phyloP scores from a whole-genome alignment of 768 basidiomycete species.

The Tylopilus felleus region DNA sequence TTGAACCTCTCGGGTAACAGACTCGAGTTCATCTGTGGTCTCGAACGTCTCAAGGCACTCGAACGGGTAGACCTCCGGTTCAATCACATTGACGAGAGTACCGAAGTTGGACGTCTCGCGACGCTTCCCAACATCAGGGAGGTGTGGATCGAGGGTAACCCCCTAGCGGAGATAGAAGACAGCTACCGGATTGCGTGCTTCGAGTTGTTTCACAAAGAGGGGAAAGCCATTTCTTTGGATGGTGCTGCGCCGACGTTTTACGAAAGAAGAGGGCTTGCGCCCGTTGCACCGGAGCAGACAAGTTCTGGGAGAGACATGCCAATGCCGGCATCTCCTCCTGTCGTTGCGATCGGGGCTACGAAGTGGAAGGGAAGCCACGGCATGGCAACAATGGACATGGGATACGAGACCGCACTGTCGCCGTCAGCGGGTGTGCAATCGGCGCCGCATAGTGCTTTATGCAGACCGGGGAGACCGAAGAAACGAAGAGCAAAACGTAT shows the following conservation, averaged over 20 bases:
- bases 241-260: constrained; percentile 66
- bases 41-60: constrained; percentile 83
- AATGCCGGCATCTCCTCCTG: constrained; percentile 54
- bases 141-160: constrained; percentile 85
- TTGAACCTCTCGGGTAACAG: constrained; percentile 86
- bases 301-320: constrained; percentile 46
- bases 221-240: constrained; percentile 74
- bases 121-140: constrained; percentile 74
- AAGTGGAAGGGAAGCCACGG: constrained; percentile 12
- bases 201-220: constrained; percentile 80
- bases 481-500: constrained; percentile 71
- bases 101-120: constrained; percentile 81
- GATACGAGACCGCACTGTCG: constrained; percentile 24
- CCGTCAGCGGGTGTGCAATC: constrained; percentile 39
- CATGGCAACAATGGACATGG: constrained; percentile 19
- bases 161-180: constrained; percentile 65
- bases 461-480: constrained; percentile 42
- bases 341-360: constrained; percentile 51
- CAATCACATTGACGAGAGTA: constrained; percentile 78
- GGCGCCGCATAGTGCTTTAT: constrained; percentile 46
- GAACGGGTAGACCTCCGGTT: constrained; percentile 80
- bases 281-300: constrained; percentile 50
- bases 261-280: constrained; percentile 59
- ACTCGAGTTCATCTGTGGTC: constrained; percentile 90
- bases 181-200: constrained; percentile 78